Evolutionary conservation across 768 basidiomycete species (phyloP).

Genomic region (Calocera cornea): DNA sequence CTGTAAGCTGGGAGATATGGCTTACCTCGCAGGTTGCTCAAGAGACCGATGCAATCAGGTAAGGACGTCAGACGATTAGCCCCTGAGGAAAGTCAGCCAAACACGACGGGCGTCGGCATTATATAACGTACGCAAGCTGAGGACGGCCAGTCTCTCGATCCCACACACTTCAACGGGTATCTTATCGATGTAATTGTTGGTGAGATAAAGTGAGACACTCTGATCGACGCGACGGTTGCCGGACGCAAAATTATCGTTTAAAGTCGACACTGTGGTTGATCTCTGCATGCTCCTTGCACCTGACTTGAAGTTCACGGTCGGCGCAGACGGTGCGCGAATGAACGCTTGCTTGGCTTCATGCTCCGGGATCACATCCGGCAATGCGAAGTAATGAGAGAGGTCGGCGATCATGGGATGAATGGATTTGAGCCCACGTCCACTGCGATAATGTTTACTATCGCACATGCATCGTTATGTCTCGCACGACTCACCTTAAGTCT

Average conservation of each 20-base stretch:
- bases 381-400: background rate
- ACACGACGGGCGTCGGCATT: background rate
- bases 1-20: background rate
- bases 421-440: background rate
- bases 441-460: background rate
- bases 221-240: background rate
- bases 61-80: background rate
- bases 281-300: background rate
- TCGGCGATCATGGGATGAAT: constrained; percentile 5
- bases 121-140: background rate
- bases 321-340: background rate
- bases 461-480: background rate
- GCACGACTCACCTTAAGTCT: background rate
- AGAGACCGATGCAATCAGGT: background rate
- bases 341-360: background rate
- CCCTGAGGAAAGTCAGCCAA: background rate
- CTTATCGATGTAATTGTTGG: background rate
- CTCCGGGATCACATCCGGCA: background rate
- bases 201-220: background rate
- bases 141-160: background rate
- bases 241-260: background rate
- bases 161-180: background rate
- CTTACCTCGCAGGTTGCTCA: background rate
- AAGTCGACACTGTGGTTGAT: background rate
- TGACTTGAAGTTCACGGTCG: background rate